These are phyloP conservation scores for Xylaria acuta DNA, from an alignment of 495 filamentous ascomycete species.

Conservation along the genomic window DNA sequence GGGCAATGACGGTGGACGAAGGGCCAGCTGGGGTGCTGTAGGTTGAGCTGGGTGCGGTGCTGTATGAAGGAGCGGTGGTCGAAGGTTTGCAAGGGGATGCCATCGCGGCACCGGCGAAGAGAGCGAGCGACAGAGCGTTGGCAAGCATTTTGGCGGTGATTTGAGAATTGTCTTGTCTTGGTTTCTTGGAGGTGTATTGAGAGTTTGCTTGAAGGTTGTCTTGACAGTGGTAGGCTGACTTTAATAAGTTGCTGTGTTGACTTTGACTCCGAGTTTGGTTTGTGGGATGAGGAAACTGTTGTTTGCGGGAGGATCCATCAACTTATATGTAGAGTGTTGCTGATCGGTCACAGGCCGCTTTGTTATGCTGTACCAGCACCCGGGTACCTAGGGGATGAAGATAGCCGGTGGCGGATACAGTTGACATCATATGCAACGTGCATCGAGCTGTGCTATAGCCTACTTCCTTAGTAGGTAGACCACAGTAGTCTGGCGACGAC, in stretches of 20 bases:
- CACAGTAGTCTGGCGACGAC: background rate
- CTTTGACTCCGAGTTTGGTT: background rate
- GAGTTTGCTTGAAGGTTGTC: background rate
- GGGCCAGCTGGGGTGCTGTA: background rate
- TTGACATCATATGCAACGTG: slow-evolving; percentile 19
- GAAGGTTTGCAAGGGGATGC: slow-evolving; percentile 12
- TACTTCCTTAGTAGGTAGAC: background rate
- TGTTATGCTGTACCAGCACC: background rate
- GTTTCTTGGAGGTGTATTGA: background rate
- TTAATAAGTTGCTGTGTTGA: too few relatives aligned
- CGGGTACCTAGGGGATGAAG: background rate
- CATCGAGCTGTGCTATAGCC: too few relatives aligned
- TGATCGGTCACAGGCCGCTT: background rate
- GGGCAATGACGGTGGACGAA: slow-evolving; percentile 25
- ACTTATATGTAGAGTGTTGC: slow-evolving; percentile 4
- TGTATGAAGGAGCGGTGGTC: background rate
- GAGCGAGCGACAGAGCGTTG: slow-evolving; percentile 12
- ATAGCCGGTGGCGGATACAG: background rate
- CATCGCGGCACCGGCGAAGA: slow-evolving; percentile 15
- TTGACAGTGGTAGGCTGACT: background rate
- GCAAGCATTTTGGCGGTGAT: slow-evolving; percentile 10
- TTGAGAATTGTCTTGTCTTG: background rate
- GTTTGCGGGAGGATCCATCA: background rate
- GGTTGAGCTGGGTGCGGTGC: background rate
- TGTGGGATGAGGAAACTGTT: background rate